phyloP scores from a whole-genome alignment of 352 stramenopile species.

The Globisporangium iwayamae region DNA sequence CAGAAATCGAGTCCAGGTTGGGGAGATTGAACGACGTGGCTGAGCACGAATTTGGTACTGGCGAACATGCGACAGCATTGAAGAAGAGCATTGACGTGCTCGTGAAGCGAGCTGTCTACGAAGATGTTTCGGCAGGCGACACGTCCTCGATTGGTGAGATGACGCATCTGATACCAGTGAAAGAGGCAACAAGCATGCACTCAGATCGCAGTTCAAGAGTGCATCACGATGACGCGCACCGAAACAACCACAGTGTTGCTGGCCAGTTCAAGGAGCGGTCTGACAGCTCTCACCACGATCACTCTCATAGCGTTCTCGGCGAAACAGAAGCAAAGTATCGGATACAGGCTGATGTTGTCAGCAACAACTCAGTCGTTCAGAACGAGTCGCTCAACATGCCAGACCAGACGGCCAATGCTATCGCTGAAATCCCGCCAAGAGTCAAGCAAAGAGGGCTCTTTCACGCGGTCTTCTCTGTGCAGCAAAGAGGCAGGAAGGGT shows the following conservation, averaged over 20 bases:
- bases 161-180: background rate
- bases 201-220: background rate
- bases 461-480: conserved; percentile 14
- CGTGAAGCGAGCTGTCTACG: conserved; percentile 7
- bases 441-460: conserved; percentile 10
- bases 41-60: background rate
- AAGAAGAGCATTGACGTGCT: background rate
- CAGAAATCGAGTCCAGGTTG: conserved; percentile 3
- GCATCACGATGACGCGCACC: background rate
- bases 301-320: background rate
- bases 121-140: background rate
- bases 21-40: background rate
- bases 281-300: background rate
- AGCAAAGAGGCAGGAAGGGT: conserved; percentile 13
- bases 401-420: background rate
- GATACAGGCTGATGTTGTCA: background rate
- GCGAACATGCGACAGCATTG: background rate
- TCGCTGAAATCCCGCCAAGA: background rate
- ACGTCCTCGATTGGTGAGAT: background rate
- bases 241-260: background rate
- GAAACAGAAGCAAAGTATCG: background rate
- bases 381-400: background rate
- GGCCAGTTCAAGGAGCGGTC: background rate
- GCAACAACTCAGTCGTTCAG: background rate
- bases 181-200: background rate